These are phyloP conservation scores for Pseudogymnoascus sp. DNA, from an alignment of 2,329 filamentous ascomycete genomes.

Conservation along the genomic window DNA sequence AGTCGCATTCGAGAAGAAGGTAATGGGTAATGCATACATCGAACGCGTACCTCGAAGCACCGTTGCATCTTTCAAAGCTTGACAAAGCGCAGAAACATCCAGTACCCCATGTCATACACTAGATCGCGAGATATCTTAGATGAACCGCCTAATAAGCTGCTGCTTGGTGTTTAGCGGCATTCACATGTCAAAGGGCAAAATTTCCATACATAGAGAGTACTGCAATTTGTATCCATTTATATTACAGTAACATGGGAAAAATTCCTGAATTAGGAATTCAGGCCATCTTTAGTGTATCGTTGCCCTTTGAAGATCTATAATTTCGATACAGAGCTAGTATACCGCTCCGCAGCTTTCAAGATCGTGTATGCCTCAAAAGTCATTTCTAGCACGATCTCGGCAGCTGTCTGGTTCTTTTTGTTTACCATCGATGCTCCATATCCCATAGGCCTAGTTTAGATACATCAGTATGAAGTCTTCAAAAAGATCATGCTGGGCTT, in stretches of 20 bases:
- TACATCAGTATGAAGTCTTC: slow-evolving; percentile 58
- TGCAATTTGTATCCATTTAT: neutral
- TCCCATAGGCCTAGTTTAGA: slow-evolving; percentile 88
- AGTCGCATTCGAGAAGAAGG: neutral
- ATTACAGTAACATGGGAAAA: neutral
- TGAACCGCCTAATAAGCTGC: neutral
- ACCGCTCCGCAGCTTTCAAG: neutral
- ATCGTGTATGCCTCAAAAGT: slow-evolving; percentile 55
- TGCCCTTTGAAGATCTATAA: neutral
- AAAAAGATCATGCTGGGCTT: slow-evolving; percentile 52
- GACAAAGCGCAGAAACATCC: neutral
- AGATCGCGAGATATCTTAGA: neutral
- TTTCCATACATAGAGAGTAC: neutral
- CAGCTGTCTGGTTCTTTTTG: slow-evolving; percentile 71
- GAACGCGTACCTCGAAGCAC: neutral
- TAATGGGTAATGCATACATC: neutral
- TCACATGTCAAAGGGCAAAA: neutral
- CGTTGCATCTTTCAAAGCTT: neutral
- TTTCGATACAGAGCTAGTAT: neutral
- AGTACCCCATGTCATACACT: neutral
- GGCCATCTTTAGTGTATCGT: neutral
- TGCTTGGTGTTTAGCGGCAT: neutral
- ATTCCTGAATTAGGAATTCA: neutral
- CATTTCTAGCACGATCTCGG: slow-evolving; percentile 85
- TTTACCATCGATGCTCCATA: slow-evolving; percentile 86